Conservation (phyloP, 495 filamentous ascomycete genomes). For the Penicillium mononematosum region DNA sequence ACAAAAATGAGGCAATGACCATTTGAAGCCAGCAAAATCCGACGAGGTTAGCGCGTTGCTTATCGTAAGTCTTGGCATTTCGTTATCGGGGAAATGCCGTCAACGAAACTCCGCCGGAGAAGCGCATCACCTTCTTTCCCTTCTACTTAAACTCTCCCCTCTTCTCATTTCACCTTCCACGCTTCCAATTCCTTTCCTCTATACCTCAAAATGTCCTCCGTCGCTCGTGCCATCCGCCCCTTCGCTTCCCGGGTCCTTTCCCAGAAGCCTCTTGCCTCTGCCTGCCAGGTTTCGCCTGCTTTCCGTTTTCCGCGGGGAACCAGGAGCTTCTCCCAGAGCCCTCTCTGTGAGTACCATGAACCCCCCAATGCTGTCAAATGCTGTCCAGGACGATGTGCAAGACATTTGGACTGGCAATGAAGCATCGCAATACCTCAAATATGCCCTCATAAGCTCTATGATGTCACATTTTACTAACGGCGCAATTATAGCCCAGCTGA, state of each 20-base stretch:
- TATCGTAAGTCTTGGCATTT: conserved; percentile 35
- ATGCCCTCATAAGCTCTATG: conserved; percentile 10
- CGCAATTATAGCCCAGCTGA: conserved; percentile 49
- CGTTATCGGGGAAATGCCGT: conserved; percentile 21
- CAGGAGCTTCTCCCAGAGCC: conserved; percentile 49
- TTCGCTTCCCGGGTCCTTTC: conserved; percentile 43
- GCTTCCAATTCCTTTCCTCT: conserved; percentile 18
- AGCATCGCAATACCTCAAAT: neutral
- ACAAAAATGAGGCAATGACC: conserved; percentile 10
- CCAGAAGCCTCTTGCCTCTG: conserved; percentile 42
- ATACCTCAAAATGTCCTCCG: conserved; percentile 38
- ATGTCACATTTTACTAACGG: conserved; percentile 25
- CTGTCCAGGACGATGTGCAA: neutral
- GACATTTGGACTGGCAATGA: neutral
- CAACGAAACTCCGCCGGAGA: conserved; percentile 28
- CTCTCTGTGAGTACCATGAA: conserved; percentile 39
- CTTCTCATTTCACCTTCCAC: conserved; percentile 25
- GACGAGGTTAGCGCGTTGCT: conserved; percentile 25
- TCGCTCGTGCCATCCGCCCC: conserved; percentile 43
- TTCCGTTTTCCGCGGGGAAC: conserved; percentile 54
- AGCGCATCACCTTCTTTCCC: conserved; percentile 26
- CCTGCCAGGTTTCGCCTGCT: conserved; percentile 41
- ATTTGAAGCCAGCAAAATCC: conserved; percentile 27
- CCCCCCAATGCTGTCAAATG: conserved; percentile 13
- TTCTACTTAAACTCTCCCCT: conserved; percentile 30